These are phyloP conservation scores for Kurtzmaniella cleridarum DNA, from an alignment of 805 yeast species.

Conservation along the genomic window DNA sequence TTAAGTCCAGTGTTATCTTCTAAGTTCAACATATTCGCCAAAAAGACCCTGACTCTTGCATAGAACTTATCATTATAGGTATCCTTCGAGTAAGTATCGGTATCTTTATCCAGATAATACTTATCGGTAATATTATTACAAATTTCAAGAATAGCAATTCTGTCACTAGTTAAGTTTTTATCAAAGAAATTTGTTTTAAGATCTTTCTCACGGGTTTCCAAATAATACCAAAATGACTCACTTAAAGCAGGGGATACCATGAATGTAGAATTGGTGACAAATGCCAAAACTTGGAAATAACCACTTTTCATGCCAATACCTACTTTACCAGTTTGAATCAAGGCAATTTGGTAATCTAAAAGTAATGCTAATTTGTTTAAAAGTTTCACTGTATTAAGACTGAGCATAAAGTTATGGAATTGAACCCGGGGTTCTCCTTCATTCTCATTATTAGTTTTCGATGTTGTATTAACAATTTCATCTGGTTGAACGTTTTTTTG, in stretches of 20 bases:
- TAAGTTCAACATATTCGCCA: constrained; percentile 27
- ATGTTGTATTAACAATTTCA: background rate
- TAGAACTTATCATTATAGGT: constrained; percentile 34
- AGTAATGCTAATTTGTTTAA: constrained; percentile 15
- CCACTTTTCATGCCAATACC: constrained; percentile 14
- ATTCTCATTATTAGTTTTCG: background rate
- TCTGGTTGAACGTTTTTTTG: background rate
- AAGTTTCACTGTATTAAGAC: constrained; percentile 4
- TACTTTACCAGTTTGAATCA: constrained; percentile 5
- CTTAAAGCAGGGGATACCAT: constrained; percentile 15
- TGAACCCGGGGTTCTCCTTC: background rate
- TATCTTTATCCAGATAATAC: constrained; percentile 15
- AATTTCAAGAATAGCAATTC: constrained; percentile 35
- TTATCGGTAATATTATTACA: constrained; percentile 35
- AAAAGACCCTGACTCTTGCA: constrained; percentile 28
- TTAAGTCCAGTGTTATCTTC: constrained; percentile 43
- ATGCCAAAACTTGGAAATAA: constrained; percentile 21
- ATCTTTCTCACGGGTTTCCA: constrained; percentile 27
- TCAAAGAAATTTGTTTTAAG: constrained; percentile 22
- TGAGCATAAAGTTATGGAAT: constrained; percentile 4
- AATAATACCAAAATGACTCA: constrained; percentile 30
- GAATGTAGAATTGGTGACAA: constrained; percentile 17
- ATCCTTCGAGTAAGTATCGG: constrained; percentile 31
- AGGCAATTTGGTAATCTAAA: constrained; percentile 22
- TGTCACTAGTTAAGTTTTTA: constrained; percentile 22